Percentiles rank a stretch among this genome's conserved stretches.
Evolutionary conservation across 2,329 filamentous ascomycete genomes (phyloP).

Genomic region (Neofusicoccum parvum): DNA sequence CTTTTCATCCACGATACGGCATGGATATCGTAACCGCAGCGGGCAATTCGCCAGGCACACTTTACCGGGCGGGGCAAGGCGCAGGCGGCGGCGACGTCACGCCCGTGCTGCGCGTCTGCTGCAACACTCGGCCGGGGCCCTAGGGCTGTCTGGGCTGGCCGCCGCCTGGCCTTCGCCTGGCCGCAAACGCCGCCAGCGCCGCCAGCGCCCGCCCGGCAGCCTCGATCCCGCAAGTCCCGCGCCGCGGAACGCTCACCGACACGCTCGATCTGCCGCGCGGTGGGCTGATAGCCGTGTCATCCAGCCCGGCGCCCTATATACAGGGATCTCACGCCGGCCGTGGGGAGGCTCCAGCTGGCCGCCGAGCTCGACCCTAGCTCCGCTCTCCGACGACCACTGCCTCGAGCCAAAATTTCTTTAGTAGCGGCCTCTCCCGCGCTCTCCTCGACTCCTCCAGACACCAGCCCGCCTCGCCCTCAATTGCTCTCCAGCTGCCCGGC

Average conservation of each 20-base stretch:
- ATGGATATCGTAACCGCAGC: neutral
- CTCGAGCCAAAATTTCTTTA: constrained; percentile 11
- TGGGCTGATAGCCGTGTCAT: constrained; percentile 20
- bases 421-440: constrained; percentile 4
- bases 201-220: neutral
- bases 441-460: neutral
- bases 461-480: no score
- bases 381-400: neutral
- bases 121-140: constrained; percentile 1
- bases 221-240: constrained; percentile 1
- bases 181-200: constrained; percentile 1
- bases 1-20: constrained; percentile 4
- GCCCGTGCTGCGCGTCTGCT: neutral
- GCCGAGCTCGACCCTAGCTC: constrained; percentile 5
- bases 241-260: constrained; percentile 13
- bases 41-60: neutral
- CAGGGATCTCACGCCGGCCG: neutral
- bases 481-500: no score
- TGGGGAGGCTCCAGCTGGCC: neutral
- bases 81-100: neutral
- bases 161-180: no score
- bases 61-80: neutral
- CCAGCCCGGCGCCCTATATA: neutral
- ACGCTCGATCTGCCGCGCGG: neutral
- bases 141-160: constrained; percentile 2